phyloP scores from a whole-genome alignment of 108 stramenopile genomes.

The Schizochytrium sp. region DNA sequence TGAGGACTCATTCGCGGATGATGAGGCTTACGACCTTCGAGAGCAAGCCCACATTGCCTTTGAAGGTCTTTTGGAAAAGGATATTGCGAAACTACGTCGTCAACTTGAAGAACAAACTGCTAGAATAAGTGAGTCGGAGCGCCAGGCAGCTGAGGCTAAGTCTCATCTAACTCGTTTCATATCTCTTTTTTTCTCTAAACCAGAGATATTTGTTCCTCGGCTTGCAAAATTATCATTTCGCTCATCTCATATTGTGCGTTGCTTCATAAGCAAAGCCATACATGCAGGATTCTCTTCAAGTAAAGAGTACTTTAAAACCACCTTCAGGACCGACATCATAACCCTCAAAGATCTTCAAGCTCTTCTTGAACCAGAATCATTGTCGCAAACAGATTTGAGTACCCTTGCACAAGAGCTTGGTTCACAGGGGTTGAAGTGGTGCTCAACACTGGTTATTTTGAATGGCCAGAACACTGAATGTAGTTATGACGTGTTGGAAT shows the following conservation, averaged over 20 bases:
- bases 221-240: background rate
- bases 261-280: background rate
- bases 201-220: background rate
- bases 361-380: background rate
- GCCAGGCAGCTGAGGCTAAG: background rate
- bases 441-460: background rate
- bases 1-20: background rate
- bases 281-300: background rate
- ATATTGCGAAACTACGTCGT: background rate
- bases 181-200: background rate
- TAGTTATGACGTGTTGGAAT: background rate
- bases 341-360: background rate
- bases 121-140: background rate
- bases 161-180: background rate
- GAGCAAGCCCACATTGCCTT: slow-evolving; percentile 51
- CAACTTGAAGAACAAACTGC: background rate
- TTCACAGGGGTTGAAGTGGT: background rate
- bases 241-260: background rate
- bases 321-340: background rate
- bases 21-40: background rate
- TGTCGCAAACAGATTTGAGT: background rate
- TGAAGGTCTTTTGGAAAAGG: background rate
- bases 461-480: background rate
- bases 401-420: background rate
- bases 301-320: background rate